A percentile compares a stretch with the other conserved stretches of the same genome.
These are phyloP conservation scores for Boletus subcaerulescens DNA, from an alignment of 768 basidiomycete genomes.

Conservation along the genomic window DNA sequence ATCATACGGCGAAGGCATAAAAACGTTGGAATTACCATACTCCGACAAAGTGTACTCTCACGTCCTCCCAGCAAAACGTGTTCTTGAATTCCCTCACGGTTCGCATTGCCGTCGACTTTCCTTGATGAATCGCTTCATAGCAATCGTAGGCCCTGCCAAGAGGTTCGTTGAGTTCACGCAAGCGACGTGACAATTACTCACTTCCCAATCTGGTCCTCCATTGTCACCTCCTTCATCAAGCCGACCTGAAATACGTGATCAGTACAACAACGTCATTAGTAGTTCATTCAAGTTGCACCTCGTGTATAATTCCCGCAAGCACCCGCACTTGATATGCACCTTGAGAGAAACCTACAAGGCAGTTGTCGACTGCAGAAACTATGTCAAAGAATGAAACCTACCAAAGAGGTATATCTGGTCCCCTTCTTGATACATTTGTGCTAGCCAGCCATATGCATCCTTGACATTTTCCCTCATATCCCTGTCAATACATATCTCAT, in stretches of 20 bases:
- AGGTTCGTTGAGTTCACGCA: background rate
- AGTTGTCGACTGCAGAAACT: background rate
- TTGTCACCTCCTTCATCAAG: conserved; percentile 10
- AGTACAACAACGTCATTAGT: background rate
- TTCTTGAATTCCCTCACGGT: conserved; percentile 35
- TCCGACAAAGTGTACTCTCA: background rate
- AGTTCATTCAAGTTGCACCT: conserved; percentile 14
- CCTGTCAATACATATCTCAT: background rate
- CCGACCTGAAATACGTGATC: background rate
- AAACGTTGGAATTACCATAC: background rate
- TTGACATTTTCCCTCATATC: background rate
- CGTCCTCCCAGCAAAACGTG: conserved; percentile 26
- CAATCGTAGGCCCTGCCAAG: conserved; percentile 4
- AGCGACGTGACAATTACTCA: conserved; percentile 4
- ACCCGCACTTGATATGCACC: conserved; percentile 41
- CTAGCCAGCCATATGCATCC: conserved; percentile 2
- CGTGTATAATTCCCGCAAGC: conserved; percentile 39
- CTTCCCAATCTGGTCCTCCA: conserved; percentile 6
- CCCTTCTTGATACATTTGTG: conserved; percentile 1
- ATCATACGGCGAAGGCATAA: too few relatives aligned
- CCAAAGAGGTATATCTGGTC: conserved; percentile 37
- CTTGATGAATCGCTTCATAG: background rate
- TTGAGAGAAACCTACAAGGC: conserved; percentile 37
- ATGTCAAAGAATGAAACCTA: background rate
- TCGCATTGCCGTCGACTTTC: conserved; percentile 4